Evolutionary conservation across 352 stramenopile genomes (phyloP), one percentile per base, ranked within the genome.

Genomic region (Pythium apleroticum): DNA sequence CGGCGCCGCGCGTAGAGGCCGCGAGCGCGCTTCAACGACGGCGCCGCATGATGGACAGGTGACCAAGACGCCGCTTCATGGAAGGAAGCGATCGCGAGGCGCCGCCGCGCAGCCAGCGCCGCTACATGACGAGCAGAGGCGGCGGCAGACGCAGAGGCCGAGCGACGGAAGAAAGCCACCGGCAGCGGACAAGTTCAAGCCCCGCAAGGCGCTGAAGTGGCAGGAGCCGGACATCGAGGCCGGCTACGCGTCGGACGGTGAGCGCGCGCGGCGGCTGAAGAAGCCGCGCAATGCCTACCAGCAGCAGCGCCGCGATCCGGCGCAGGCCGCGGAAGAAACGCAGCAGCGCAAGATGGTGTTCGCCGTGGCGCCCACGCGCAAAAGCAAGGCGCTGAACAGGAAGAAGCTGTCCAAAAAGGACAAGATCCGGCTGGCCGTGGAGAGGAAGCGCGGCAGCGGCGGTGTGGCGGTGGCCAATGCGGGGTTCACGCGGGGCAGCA

Each of bases 321-420:
- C 59, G 25, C 15, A 10, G 30, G 22, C n/a, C n/a, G n/a, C n/a
- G 35, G 35, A 20, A 43, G 52, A 11, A 11, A 15, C 17, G 1
- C 28, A 11, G 14, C 0, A 48, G 3, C 22, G 46, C 31, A 53
- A 67, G 24, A 22, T 56, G 25, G 41, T 57, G 27, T 68, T 68
- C 30, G 52, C 61, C 17, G 31, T 68, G 11, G 52, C 27, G 25
- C 52, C 61, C 41, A 68, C 61, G 20, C 53, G 15, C 9, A 54
- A 46, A 31, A 33, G 27, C 39, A 43, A 39, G 25, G n/a, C 61
- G 31, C 31, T 58, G 17, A 68, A 68, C 33, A 43, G 61, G 52
- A 68, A 68, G 35, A 68, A 68, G 35, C 61, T 68, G 28, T 68
- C 61, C 35, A 43, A 28, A 8, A 56, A 63, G 25, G 41, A 56